Evolutionary conservation across 371 early-diverging fungal species (phyloP).

Genomic region (Syncephalastrum sp.): DNA sequence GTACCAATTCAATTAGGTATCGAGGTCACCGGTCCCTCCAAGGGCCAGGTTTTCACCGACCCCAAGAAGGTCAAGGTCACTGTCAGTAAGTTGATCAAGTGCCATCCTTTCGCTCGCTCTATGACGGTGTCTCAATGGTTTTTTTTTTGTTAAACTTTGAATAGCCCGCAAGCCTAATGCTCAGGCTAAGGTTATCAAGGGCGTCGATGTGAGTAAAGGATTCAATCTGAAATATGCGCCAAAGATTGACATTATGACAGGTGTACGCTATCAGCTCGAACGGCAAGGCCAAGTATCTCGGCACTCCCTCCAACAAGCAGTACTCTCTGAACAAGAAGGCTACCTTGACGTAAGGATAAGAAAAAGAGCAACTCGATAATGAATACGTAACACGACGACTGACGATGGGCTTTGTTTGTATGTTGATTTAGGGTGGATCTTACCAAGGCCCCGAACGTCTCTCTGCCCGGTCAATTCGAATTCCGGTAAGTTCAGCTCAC

Average conservation of each 20-base stretch:
- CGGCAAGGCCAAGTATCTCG: slow-evolving; percentile 19
- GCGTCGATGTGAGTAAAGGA: slow-evolving; percentile 19
- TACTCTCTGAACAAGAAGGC: slow-evolving; percentile 21
- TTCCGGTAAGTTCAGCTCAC: slow-evolving; percentile 14
- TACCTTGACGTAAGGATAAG: slow-evolving; percentile 4
- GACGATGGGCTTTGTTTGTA: slow-evolving; percentile 1
- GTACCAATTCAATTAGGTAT: slow-evolving; percentile 8
- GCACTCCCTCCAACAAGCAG: slow-evolving; percentile 15
- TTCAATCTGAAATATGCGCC: not conserved
- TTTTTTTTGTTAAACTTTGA: not conserved
- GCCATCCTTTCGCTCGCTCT: not conserved
- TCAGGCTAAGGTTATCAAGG: slow-evolving; percentile 16
- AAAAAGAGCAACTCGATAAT: not conserved
- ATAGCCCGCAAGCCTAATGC: slow-evolving; percentile 17
- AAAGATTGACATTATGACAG: not conserved
- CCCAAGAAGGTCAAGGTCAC: slow-evolving; percentile 18
- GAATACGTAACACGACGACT: not conserved
- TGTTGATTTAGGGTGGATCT: slow-evolving; percentile 17
- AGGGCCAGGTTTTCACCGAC: slow-evolving; percentile 18
- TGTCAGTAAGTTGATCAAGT: slow-evolving; percentile 17
- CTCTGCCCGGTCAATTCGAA: slow-evolving; percentile 20
- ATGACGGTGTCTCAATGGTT: not conserved
- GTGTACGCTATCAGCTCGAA: slow-evolving; percentile 13
- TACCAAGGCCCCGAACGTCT: slow-evolving; percentile 12
- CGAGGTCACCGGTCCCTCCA: slow-evolving; percentile 17